Evolutionary conservation across 2,329 filamentous ascomycete genomes (phyloP), one percentile per base, ranked within the genome.

Genomic region (Sclerotinia nivalis): DNA sequence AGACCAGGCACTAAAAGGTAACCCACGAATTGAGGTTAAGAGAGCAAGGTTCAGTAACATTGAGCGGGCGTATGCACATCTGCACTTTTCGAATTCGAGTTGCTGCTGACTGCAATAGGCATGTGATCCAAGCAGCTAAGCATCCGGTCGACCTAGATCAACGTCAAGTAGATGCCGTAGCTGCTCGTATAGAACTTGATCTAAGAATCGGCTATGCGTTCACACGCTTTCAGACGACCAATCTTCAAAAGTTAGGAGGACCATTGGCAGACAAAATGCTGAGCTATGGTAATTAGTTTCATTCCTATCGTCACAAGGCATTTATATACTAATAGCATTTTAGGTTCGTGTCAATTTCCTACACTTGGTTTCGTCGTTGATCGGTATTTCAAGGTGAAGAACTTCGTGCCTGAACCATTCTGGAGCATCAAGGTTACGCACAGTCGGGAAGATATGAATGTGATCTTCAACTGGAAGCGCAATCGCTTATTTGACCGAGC

Each of bases 331-430:
- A 43, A 69, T 74, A 66, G 49, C 76, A 54, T 31, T 25, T 52
- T n/a, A 76, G 92, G 87, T 20, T 97, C 94, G 5, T 99, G 96
- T 74, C 96, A 99, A 79, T 99, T 99, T 76, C 96, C 96, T 1
- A 98, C 96, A 0, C 84, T 99, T 7, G 96, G 96, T 0, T 99
- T 99, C 74, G 95, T 99, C 1, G 96, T 99, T 9, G 96, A 99
- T 80, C 89, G 95, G 61, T 99, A 98, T 79, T 93, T 97, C 76
- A 89, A 92, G 65, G 96, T 99, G 66, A 90, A 93, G 73, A 97
- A 97, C 75, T 99, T 99, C 79, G 89, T 96, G 0, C 91, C 95
- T 0, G 96, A 99, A 78, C 83, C 87, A 0, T 99, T 98, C 80
- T 99, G 96, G 96, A 87, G 87, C 71, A 97, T 99, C 83, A 95